A percentile compares a stretch with the other conserved stretches of the same genome.
Conservation (phyloP, 805 yeast genomes). For the Blastobotrys robertii region DNA sequence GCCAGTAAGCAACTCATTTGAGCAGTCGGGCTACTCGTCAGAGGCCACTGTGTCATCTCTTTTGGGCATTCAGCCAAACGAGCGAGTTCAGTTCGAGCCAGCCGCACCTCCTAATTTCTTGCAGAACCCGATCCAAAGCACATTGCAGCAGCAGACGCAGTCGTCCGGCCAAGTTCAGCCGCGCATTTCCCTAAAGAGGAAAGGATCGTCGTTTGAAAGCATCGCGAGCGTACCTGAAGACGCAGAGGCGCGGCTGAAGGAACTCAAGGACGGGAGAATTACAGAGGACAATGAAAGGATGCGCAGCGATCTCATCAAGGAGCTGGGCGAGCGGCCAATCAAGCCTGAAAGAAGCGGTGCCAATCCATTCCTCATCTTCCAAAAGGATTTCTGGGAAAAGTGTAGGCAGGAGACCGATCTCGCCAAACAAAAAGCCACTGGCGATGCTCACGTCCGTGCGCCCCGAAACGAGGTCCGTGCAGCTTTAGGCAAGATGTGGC, state of each 20-base stretch:
- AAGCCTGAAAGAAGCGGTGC: constrained; percentile 31
- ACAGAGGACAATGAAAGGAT: constrained; percentile 25
- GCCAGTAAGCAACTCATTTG: no score
- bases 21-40: no score
- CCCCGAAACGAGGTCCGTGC: constrained; percentile 33
- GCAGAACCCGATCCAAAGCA: no score
- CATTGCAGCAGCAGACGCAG: no score
- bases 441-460: constrained; percentile 25
- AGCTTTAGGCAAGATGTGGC: constrained; percentile 32
- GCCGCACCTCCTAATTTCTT: no score
- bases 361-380: constrained; percentile 33
- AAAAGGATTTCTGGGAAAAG: constrained; percentile 33
- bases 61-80: no score
- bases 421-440: constrained; percentile 21
- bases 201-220: no score
- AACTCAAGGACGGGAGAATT: constrained; percentile 22
- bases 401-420: constrained; percentile 29
- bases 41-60: no score
- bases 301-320: constrained; percentile 27
- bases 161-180: no score
- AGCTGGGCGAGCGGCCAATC: constrained; percentile 30
- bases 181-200: no score
- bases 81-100: no score
- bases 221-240: no score
- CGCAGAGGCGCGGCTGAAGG: constrained; percentile 19